Evolutionary conservation across 352 stramenopile genomes (phyloP).

Genomic region (Phytopythium vexans): DNA sequence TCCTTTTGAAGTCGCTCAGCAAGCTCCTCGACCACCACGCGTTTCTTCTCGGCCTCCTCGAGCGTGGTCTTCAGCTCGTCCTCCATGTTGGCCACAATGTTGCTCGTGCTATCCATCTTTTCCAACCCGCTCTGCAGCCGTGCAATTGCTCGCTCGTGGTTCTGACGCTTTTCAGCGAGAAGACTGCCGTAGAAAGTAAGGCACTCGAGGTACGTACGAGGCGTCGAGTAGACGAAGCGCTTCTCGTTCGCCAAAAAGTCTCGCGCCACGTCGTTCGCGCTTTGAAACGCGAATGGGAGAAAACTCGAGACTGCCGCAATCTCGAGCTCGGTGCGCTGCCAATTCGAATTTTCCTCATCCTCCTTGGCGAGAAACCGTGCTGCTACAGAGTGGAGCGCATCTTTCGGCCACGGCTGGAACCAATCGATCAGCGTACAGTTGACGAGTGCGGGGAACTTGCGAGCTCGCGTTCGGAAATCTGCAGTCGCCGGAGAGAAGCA

Average conservation of each 20-base stretch:
- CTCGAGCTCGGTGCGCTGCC: conserved; percentile 8
- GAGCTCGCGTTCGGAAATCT: conserved; percentile 84
- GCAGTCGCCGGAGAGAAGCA: conserved; percentile 92
- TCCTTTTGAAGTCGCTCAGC: conserved; percentile 88
- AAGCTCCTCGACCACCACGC: conserved; percentile 91
- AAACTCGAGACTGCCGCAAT: conserved; percentile 84
- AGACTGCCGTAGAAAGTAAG: conserved; percentile 84
- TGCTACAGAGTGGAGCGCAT: conserved; percentile 90
- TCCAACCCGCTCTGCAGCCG: conserved; percentile 86
- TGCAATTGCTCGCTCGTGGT: conserved; percentile 59
- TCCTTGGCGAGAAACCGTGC: conserved; percentile 69
- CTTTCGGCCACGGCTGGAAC: conserved; percentile 91
- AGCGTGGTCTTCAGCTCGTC: conserved; percentile 89
- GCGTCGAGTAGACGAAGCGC: conserved; percentile 90
- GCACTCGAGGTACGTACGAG: conserved; percentile 93
- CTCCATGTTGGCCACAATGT: conserved; percentile 91
- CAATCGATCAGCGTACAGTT: conserved; percentile 94
- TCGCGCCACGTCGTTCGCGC: conserved; percentile 83
- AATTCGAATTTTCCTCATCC: conserved; percentile 3
- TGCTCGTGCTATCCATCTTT: conserved; percentile 88
- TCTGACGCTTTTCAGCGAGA: conserved; percentile 61
- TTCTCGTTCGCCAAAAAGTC: conserved; percentile 82
- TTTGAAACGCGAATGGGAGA: conserved; percentile 91
- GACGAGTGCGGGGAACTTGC: conserved; percentile 93
- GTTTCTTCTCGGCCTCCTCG: conserved; percentile 92